Evolutionary conservation across 306 rosid species (phyloP).

Genomic region (Medicago lupulina): DNA sequence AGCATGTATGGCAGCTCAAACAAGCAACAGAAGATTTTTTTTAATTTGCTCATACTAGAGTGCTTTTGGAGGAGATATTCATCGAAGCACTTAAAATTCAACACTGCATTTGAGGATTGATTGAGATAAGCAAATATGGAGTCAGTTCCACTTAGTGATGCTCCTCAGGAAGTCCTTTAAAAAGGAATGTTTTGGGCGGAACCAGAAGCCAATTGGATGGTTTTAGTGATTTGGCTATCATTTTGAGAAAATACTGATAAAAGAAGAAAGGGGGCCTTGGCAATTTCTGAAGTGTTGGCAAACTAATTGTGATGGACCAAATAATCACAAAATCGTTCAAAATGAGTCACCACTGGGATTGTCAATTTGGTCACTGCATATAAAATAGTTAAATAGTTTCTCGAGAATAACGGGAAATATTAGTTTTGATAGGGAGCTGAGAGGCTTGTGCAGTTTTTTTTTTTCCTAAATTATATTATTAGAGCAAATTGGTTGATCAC

Average conservation of each 20-base stretch:
- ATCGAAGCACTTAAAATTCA: constrained; percentile 20
- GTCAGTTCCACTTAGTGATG: constrained; percentile 16
- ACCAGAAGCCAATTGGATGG: constrained; percentile 19
- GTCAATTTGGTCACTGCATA: constrained; percentile 37
- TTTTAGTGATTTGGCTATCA: constrained; percentile 30
- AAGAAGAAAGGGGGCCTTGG: constrained; percentile 6
- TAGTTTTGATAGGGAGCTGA: constrained; percentile 6
- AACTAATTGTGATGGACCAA: constrained; percentile 31
- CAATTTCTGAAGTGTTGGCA: constrained; percentile 18
- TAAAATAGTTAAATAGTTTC: constrained; percentile 32
- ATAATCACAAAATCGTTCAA: constrained; percentile 27
- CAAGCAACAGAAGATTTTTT: constrained; percentile 26
- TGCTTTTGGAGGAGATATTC: constrained; percentile 17
- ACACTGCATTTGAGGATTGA: constrained; percentile 25
- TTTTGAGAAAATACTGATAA: constrained; percentile 19
- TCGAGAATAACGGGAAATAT: constrained; percentile 8
- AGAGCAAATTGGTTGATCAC: constrained; percentile 30
- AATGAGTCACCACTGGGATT: constrained; percentile 5
- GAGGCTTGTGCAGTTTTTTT: constrained; percentile 29
- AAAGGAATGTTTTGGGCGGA: constrained; percentile 9
- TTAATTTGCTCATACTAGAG: constrained; percentile 25
- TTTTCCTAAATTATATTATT: neutral
- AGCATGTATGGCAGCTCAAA: constrained; percentile 34
- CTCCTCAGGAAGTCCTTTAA: constrained; percentile 17
- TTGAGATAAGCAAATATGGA: constrained; percentile 27